These are phyloP conservation scores for Microdochium paspali DNA, from an alignment of 2,329 filamentous ascomycete species.

Conservation along the genomic window DNA sequence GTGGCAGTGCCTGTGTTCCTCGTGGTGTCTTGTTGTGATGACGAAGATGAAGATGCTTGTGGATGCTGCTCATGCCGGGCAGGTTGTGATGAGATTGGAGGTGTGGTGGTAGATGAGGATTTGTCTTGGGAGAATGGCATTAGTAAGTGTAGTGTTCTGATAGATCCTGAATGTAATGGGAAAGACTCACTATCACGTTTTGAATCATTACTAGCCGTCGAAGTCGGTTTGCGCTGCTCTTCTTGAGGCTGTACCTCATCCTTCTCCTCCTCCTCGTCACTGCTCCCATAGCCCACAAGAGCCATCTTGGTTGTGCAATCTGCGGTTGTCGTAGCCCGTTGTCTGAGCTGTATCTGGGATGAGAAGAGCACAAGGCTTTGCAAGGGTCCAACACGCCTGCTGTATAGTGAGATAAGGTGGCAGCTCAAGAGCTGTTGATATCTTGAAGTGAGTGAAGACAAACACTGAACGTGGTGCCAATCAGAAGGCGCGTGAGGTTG, in stretches of 20 bases:
- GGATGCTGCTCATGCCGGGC: neutral
- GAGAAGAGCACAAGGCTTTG: too few relatives aligned
- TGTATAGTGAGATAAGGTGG: too few relatives aligned
- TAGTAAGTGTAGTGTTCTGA: neutral
- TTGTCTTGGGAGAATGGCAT: neutral
- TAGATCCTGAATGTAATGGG: neutral
- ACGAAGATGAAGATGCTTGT: neutral
- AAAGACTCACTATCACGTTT: neutral
- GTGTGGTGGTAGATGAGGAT: neutral
- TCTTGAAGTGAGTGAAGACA: too few relatives aligned
- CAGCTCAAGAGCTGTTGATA: neutral
- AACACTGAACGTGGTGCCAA: neutral
- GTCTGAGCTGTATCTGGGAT: neutral
- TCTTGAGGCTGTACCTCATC: constrained; percentile 5
- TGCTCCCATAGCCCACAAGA: constrained; percentile 21
- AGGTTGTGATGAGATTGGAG: neutral
- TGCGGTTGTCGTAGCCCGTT: constrained; percentile 3
- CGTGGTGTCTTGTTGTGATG: neutral
- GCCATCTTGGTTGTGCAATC: constrained; percentile 6
- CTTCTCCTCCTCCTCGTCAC: constrained; percentile 22
- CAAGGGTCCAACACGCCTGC: too few relatives aligned
- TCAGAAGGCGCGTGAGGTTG: neutral
- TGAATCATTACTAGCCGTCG: constrained; percentile 17
- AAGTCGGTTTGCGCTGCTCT: constrained; percentile 10
- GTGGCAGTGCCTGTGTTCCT: too few relatives aligned